Percentiles rank a stretch among this genome's conserved stretches.
Evolutionary conservation across 345 rosid genomes (phyloP).

Genomic region (Bruguiera parviflora): DNA sequence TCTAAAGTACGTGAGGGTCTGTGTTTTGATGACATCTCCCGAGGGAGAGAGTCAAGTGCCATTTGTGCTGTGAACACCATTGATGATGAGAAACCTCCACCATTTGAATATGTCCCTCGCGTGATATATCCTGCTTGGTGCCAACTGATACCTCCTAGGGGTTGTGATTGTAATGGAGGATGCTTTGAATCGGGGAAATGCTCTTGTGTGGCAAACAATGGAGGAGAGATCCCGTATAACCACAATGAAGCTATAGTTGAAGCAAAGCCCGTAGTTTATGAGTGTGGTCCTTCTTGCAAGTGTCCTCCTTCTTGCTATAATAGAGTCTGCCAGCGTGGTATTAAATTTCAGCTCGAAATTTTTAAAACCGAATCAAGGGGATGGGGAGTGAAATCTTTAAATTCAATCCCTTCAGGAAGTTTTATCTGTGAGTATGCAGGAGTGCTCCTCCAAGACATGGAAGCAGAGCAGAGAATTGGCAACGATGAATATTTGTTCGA

Average conservation of each 20-base stretch:
- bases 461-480: slow-evolving; percentile 60
- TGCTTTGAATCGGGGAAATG: slow-evolving; percentile 54
- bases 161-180: slow-evolving; percentile 53
- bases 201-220: slow-evolving; percentile 55
- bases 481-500: slow-evolving; percentile 80
- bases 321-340: slow-evolving; percentile 69
- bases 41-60: slow-evolving; percentile 61
- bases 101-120: slow-evolving; percentile 47
- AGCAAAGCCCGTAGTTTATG: slow-evolving; percentile 57
- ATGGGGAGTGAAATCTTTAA: slow-evolving; percentile 81
- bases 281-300: slow-evolving; percentile 80
- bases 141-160: slow-evolving; percentile 37
- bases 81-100: slow-evolving; percentile 64
- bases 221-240: slow-evolving; percentile 74
- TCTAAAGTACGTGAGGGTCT: slow-evolving; percentile 49
- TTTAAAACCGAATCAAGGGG: slow-evolving; percentile 76
- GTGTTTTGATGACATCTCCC: slow-evolving; percentile 55
- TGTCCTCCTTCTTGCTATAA: slow-evolving; percentile 72
- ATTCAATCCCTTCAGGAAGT: slow-evolving; percentile 71
- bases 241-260: slow-evolving; percentile 63
- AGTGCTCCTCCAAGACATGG: slow-evolving; percentile 64
- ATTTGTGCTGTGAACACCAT: slow-evolving; percentile 68
- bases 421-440: slow-evolving; percentile 89
- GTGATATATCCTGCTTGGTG: slow-evolving; percentile 62
- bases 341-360: slow-evolving; percentile 67